Evolutionary conservation across 768 basidiomycete species (phyloP).

Genomic region (Boletus tomentosulus): DNA sequence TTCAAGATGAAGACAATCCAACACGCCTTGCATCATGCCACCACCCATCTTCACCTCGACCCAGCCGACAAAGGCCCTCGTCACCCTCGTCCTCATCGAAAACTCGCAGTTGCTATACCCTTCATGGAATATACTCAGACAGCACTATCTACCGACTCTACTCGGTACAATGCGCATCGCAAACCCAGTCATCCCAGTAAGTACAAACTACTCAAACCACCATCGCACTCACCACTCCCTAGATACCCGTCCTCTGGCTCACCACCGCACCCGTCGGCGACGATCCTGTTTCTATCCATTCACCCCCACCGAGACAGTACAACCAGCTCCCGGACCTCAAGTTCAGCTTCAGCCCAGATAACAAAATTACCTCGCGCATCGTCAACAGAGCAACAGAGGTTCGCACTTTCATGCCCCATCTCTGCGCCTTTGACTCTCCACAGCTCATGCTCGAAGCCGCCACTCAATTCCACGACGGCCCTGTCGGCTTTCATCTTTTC

Average conservation of each 20-base stretch:
- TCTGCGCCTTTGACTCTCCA: background rate
- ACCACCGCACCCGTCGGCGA: conserved; percentile 42
- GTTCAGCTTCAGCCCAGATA: conserved; percentile 41
- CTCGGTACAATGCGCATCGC: conserved; percentile 38
- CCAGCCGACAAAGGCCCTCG: conserved; percentile 17
- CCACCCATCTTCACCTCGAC: conserved; percentile 23
- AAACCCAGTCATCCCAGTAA: conserved; percentile 39
- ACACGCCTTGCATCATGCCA: background rate
- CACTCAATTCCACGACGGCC: conserved; percentile 27
- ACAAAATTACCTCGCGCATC: conserved; percentile 41
- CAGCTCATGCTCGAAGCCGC: conserved; percentile 31
- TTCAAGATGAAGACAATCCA: background rate
- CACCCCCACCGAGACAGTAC: conserved; percentile 38
- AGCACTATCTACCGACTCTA: conserved; percentile 42
- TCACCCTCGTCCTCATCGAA: conserved; percentile 51
- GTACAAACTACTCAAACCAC: background rate
- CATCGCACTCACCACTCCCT: conserved; percentile 2
- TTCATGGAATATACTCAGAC: conserved; percentile 48
- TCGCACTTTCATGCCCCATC: background rate
- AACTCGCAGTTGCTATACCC: conserved; percentile 45
- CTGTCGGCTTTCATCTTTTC: conserved; percentile 46
- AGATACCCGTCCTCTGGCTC: conserved; percentile 40
- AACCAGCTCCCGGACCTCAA: conserved; percentile 38
- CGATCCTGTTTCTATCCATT: conserved; percentile 16
- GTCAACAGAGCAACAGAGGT: conserved; percentile 47